These are phyloP conservation scores for Alternaria novae-zelandiae DNA, from an alignment of 2,329 filamentous ascomycete species.

Conservation along the genomic window DNA sequence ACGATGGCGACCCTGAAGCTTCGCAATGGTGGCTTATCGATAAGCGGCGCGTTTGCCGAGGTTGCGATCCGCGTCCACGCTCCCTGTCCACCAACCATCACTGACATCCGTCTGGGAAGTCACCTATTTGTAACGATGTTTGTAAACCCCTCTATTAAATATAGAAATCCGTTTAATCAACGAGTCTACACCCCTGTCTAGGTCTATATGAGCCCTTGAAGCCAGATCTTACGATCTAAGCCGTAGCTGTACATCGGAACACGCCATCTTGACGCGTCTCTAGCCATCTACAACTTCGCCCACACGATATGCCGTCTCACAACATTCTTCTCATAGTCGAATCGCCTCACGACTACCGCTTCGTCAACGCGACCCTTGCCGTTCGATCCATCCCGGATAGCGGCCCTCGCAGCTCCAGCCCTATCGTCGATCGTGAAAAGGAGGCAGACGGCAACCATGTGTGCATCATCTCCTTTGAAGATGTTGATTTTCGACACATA, in stretches of 20 bases:
- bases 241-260: background rate
- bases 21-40: background rate
- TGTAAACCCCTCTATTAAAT: background rate
- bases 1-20: background rate
- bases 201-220: background rate
- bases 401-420: background rate
- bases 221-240: background rate
- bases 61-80: background rate
- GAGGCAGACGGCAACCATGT: background rate
- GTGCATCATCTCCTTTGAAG: conserved; percentile 8
- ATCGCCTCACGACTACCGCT: background rate
- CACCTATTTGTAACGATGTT: background rate
- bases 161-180: background rate
- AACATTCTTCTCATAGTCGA: background rate
- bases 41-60: conserved; percentile 13
- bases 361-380: background rate
- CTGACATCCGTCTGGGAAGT: background rate
- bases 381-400: background rate
- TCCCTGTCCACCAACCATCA: background rate
- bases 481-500: conserved; percentile 17
- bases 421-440: conserved; percentile 16
- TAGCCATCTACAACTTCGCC: background rate
- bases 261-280: background rate
- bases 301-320: background rate
- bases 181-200: background rate